Conservation (phyloP, 2,329 filamentous ascomycete genomes). For the Grosmannia penicillata region DNA sequence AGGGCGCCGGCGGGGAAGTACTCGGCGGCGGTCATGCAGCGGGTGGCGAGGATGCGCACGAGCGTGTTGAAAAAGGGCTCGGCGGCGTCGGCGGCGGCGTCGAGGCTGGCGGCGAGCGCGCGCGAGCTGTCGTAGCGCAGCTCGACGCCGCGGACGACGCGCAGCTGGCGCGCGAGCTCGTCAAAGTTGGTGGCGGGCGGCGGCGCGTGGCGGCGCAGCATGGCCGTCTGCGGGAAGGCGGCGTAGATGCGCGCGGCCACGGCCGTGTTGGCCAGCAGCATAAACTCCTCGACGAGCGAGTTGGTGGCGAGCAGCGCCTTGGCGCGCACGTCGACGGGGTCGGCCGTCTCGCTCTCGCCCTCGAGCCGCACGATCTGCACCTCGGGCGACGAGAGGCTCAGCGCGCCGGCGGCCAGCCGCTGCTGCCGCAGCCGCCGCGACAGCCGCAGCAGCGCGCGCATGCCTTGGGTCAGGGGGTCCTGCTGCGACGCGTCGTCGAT, state of each 20-base stretch:
- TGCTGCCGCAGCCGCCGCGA: conserved; percentile 91
- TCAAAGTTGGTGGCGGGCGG: conserved; percentile 96
- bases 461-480: conserved; percentile 79
- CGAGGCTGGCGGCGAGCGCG: conserved; percentile 85
- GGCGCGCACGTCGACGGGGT: conserved; percentile 90
- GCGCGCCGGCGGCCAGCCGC: conserved; percentile 86
- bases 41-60: conserved; percentile 89
- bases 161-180: conserved; percentile 79
- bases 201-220: conserved; percentile 80
- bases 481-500: conserved; percentile 82
- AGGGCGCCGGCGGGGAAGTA: conserved; percentile 95
- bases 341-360: conserved; percentile 83
- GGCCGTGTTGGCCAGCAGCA: conserved; percentile 94
- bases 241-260: conserved; percentile 84
- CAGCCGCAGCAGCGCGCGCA: conserved; percentile 72
- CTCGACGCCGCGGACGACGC: conserved; percentile 51
- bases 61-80: conserved; percentile 98
- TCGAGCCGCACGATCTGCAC: conserved; percentile 92
- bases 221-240: conserved; percentile 86
- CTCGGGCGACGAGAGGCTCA: conserved; percentile 95
- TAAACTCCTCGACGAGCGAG: conserved; percentile 96
- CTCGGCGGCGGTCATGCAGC: conserved; percentile 98
- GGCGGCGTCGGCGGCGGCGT: conserved; percentile 60
- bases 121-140: conserved; percentile 76
- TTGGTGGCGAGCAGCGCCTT: conserved; percentile 92